These are phyloP conservation scores for Sinapis alba DNA, from an alignment of 441 rosid genomes.

Conservation along the genomic window DNA sequence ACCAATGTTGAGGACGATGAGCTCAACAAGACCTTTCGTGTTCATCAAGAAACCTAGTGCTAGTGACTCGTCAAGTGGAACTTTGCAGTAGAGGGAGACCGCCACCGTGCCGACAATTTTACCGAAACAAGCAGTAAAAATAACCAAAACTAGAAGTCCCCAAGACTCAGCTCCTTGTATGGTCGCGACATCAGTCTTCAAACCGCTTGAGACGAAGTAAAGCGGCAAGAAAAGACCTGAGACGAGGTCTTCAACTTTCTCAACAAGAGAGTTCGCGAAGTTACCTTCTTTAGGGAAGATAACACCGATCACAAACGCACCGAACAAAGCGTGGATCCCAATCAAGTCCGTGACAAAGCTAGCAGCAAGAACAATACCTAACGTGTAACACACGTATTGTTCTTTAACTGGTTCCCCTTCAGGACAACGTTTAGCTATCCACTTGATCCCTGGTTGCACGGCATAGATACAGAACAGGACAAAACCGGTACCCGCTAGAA, in stretches of 20 bases:
- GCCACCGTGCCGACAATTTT: slow-evolving; percentile 55
- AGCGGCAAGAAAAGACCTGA: slow-evolving; percentile 60
- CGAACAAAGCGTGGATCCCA: slow-evolving; percentile 62
- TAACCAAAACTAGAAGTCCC: slow-evolving; percentile 58
- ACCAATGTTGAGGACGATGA: slow-evolving; percentile 64
- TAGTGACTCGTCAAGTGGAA: slow-evolving; percentile 49
- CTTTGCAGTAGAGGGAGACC: slow-evolving; percentile 45
- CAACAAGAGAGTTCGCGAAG: slow-evolving; percentile 50
- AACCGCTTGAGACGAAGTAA: slow-evolving; percentile 61
- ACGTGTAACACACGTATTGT: slow-evolving; percentile 50
- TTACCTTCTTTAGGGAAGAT: slow-evolving; percentile 59
- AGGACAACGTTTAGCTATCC: slow-evolving; percentile 55
- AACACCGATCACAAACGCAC: slow-evolving; percentile 60
- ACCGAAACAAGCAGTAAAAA: slow-evolving; percentile 52
- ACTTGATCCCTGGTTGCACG: slow-evolving; percentile 45
- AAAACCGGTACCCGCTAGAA: slow-evolving; percentile 49
- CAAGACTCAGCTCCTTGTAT: slow-evolving; percentile 54
- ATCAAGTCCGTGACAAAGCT: slow-evolving; percentile 55
- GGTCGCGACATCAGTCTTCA: slow-evolving; percentile 51
- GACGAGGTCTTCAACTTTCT: slow-evolving; percentile 63
- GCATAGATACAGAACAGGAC: slow-evolving; percentile 34
- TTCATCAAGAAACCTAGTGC: slow-evolving; percentile 66
- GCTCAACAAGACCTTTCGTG: slow-evolving; percentile 65
- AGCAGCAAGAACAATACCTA: slow-evolving; percentile 52
- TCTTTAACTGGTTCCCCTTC: slow-evolving; percentile 58